phyloP scores from a whole-genome alignment of 1,284 basidiomycete species.

The Stygiomarasmius scandens region DNA sequence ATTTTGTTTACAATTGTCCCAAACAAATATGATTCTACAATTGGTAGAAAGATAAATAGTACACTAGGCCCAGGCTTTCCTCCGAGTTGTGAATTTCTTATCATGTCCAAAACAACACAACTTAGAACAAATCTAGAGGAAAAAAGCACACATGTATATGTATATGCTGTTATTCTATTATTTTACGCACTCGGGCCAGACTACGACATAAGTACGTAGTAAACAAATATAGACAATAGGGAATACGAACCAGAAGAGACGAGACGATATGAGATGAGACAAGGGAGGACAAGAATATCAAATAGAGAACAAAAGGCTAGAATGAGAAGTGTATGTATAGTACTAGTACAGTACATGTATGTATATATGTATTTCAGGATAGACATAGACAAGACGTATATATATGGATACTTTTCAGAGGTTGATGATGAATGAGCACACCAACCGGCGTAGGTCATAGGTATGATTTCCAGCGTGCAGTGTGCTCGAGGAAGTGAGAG shows the following conservation, averaged over 20 bases:
- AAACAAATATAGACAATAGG: conserved; percentile 1
- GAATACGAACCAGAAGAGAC: conserved; percentile 1
- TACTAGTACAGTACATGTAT: background rate
- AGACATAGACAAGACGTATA: background rate
- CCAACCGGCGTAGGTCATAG: background rate
- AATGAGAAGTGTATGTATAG: background rate
- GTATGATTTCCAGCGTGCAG: background rate
- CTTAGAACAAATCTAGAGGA: no score
- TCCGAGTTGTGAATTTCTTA: no score
- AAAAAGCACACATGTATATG: no score
- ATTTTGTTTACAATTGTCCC: no score
- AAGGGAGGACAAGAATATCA: background rate
- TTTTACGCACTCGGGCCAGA: no score
- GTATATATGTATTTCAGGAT: background rate
- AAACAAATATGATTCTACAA: no score
- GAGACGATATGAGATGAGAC: background rate
- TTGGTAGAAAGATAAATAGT: no score
- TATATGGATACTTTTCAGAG: no score
- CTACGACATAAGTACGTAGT: background rate
- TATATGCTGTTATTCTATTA: no score
- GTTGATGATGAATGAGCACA: no score
- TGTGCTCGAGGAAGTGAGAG: background rate
- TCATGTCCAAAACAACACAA: no score
- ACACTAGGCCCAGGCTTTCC: no score
- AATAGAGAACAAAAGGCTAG: background rate